Evolutionary conservation across 352 stramenopile species (phyloP), one percentile per base, ranked within the genome.

Genomic region (Aphanomyces astaci): DNA sequence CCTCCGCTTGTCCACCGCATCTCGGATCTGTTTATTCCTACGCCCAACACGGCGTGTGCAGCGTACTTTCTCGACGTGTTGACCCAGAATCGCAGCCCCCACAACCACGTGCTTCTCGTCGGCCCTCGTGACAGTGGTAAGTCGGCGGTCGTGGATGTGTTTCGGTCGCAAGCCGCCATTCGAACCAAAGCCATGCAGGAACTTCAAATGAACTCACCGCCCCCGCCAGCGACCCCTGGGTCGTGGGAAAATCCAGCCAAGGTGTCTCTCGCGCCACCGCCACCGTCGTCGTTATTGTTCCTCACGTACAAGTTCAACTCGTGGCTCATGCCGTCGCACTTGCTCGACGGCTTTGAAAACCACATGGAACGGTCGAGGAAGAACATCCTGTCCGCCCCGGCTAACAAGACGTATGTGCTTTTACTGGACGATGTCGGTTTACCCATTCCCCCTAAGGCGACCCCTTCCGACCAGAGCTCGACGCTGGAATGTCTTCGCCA

Each of bases 31-130:
- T 71, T 72, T 51, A 65, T 89, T 4, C 78, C 77, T 0, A 92
- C 72, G 2, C 25, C 54, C 24, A 68, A 71, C n/a, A 77, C 64
- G 36, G 66, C 72, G 9, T 72, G 76, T 19, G 77, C 76, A 1
- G 70, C 86, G 24, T 84, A 75, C 39, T 60, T 88, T 24, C 66
- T 76, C 24, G 65, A 86, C 15, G 77, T 88, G 13, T 45, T 92
- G 13, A 75, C 87, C 19, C 28, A 68, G 19, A 60, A 54, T 60
- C 13, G n/a, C 10, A 25, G 76, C 0, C 62, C 75, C 3, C 70
- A 73, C 0, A 82, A 84, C 25, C 63, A 77, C 19, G 51, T 72
- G 4, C 63, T 84, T 1, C 56, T 90, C 10, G 71, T 71, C 19
- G 84, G 84, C 0, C 52, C 72, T 3, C 64, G 54, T 11, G 82